Base-by-base conservation (phyloP, 1,284 basidiomycete species). In the Rhodotorula sp. region DNA sequence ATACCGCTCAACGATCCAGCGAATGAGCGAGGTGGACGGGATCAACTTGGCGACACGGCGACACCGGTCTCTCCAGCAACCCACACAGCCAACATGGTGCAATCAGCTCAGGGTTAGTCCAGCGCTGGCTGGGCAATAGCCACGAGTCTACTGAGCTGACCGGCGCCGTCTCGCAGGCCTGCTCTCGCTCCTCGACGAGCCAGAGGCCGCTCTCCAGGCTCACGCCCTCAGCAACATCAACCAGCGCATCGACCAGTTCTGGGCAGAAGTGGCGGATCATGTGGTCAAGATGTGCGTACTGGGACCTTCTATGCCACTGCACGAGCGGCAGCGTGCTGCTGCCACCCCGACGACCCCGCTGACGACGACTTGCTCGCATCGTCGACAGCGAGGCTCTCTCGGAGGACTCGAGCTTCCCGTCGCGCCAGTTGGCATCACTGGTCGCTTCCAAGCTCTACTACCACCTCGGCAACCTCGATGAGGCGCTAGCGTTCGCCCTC, bases 221-320 rank as follows among this genome's bases (percentile, higher is more conserved):
- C 90, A 95, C 84, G 94, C 94, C 29, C 87, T 98, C 76, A 86
- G 87, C 68, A 86, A 89, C 64, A 85, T 98, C 66, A 89, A 88
- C 78, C 83, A 86, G 32, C 86, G 96, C 63, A 91, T 97, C 15
- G 87, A 92, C 53, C 89, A 92, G 78, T 96, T 96, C 82, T 98
- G 94, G 94, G 90, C 94, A 63, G 94, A 98, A 84, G 94, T 97
- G 79, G 93, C 92, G 77, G 94, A 98, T 81, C 88, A 92, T 80
- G 89, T 97, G 76, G 86, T 90, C 49, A 84, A 88, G 71, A 92
- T 97, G 93, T 92, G 79, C 78, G 90, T 85, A 59, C 63, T 5
- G 29, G 2, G 39, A 6, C 29, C 4, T 7, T 27, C 29, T 2
- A 19, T 39, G 24, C 46, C 36, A 13, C 36, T 6, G 13, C 15